Evolutionary conservation across 805 yeast species (phyloP).

Genomic region (Zygoascus flipseniorum): DNA sequence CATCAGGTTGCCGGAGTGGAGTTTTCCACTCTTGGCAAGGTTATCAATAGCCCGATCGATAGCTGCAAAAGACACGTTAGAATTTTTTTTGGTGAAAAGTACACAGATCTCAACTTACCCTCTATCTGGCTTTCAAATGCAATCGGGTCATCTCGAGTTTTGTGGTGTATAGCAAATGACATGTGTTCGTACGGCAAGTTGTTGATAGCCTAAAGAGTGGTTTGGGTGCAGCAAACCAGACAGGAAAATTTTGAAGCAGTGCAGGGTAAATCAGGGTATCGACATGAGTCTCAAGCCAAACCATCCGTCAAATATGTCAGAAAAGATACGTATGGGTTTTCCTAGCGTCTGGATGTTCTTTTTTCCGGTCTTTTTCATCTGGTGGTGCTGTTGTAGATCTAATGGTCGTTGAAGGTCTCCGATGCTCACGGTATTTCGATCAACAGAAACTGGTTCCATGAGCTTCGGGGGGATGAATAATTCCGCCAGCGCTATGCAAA

Average conservation of each 20-base stretch:
- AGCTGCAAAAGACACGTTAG: constrained; percentile 2
- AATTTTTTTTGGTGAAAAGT: neutral
- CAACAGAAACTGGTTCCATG: too few relatives aligned
- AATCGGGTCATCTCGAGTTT: neutral
- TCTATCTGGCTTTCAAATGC: neutral
- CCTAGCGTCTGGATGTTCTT: too few relatives aligned
- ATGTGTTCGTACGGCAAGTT: neutral
- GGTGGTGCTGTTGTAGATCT: too few relatives aligned
- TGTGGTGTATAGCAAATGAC: neutral
- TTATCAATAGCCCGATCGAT: constrained; percentile 11
- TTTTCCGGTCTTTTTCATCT: too few relatives aligned
- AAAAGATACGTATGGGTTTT: too few relatives aligned
- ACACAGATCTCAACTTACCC: neutral
- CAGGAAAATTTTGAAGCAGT: neutral
- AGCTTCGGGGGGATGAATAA: too few relatives aligned
- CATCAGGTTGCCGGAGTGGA: neutral
- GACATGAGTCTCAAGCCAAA: neutral
- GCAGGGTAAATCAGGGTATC: neutral
- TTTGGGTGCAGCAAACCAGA: neutral
- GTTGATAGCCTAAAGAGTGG: neutral
- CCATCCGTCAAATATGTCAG: too few relatives aligned
- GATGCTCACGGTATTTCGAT: too few relatives aligned
- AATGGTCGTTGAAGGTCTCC: too few relatives aligned
- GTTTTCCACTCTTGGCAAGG: constrained; percentile 5
- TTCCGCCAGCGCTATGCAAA: too few relatives aligned